A percentile compares a stretch with the other conserved stretches of the same genome.
phyloP scores from a whole-genome alignment of 2,329 filamentous ascomycete genomes.

The Colletotrichum incanum region DNA sequence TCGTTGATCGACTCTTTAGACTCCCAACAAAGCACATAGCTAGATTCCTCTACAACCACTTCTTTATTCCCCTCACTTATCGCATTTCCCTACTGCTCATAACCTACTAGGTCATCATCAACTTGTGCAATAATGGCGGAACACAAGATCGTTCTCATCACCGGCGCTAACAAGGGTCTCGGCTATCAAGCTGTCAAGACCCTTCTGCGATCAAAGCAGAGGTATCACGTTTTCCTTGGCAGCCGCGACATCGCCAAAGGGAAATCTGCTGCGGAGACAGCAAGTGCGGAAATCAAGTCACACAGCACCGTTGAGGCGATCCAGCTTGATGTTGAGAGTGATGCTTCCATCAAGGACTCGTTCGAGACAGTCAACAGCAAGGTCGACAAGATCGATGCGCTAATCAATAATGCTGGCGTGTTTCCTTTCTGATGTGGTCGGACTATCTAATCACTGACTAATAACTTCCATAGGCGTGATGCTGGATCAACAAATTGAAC shows the following conservation, averaged over 20 bases:
- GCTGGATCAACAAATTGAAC: constrained; percentile 31
- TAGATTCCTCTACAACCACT: neutral
- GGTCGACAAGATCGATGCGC: constrained; percentile 43
- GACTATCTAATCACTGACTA: neutral
- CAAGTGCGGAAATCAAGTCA: constrained; percentile 5
- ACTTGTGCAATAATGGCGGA: neutral
- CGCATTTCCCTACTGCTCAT: neutral
- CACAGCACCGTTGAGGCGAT: constrained; percentile 24
- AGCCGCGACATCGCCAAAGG: constrained; percentile 47
- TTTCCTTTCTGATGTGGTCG: neutral
- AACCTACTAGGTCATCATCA: neutral
- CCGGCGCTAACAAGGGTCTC: constrained; percentile 49
- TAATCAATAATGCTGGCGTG: constrained; percentile 53
- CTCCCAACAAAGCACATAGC: neutral
- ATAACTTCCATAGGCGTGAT: neutral
- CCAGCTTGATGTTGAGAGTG: constrained; percentile 44
- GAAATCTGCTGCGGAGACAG: constrained; percentile 40
- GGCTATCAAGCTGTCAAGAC: constrained; percentile 48
- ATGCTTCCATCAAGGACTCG: constrained; percentile 44
- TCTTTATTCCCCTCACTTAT: neutral
- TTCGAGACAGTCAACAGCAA: constrained; percentile 38
- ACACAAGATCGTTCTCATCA: constrained; percentile 34
- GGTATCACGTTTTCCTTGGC: constrained; percentile 50
- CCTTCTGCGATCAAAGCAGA: constrained; percentile 40
- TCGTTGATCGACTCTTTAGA: neutral